Base-by-base conservation (phyloP, 495 filamentous ascomycete genomes). In the Xylaria venustula region DNA sequence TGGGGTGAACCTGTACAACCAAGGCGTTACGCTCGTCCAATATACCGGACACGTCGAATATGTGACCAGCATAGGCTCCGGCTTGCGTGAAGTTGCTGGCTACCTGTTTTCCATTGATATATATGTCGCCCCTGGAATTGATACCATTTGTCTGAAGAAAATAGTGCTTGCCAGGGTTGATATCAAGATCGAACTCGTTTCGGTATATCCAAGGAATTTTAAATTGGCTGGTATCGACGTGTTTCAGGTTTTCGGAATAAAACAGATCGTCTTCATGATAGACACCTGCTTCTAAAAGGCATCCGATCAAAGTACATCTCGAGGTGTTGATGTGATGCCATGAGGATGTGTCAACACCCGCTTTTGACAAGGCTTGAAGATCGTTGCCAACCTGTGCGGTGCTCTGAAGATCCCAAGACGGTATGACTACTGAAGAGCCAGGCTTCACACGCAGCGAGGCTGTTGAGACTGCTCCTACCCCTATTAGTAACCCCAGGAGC, bases 141-240 rank as follows among this genome's bases (percentile, higher is more conserved):
- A 89, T 83, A 6, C 86, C 86, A 51, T 88, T 74, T 0, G 84
- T 87, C 20, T 77, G 68, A 19, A 88, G 69, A 15, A 80, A 73
- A 62, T 82, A 80, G 62, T 85, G 78, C 25, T 81, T 40, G 49
- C 50, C 58, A 0, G 67, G 32, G 0, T 54, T 57, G 1, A 76
- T 71, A 2, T 70, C 34, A 3, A 87, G 59, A 1, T 56, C 57
- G 57, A 87, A 82, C 58, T 87, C 82, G 22, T 83, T 67, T n/a
- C 85, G 80, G 62, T 87, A 88, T 8, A 87, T 62, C 85, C 85
- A 89, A 0, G 86, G 82, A 1, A 79, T 76, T 2, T 68, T 59
- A 63, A 87, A 89, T 50, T 75, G 75, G 1, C 74, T 65, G 7
- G 67, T 62, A 23, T 81, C 77, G 37, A 82, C 68, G 1, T 58